Evolutionary conservation across 768 basidiomycete species (phyloP).

Genomic region (Trametopsis cervina): DNA sequence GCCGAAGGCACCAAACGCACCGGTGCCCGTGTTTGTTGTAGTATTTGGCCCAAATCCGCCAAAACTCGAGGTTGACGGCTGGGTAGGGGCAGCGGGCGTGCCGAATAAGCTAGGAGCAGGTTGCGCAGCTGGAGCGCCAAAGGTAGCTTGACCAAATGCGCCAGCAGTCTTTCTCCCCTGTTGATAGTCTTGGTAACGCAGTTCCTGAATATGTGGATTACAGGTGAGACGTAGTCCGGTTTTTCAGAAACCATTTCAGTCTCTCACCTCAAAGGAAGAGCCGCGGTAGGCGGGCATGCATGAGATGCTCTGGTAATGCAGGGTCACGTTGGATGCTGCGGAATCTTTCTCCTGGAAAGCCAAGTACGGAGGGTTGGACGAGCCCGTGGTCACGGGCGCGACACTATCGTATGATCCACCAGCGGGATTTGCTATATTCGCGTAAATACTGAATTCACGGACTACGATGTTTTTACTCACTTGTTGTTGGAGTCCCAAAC

Average conservation of each 20-base stretch:
- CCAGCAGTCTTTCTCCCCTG: conserved; percentile 38
- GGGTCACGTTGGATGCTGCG: conserved; percentile 30
- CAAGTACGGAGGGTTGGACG: conserved; percentile 57
- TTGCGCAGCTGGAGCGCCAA: conserved; percentile 24
- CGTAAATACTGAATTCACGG: not conserved
- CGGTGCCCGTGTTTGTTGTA: conserved; percentile 17
- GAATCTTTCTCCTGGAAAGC: conserved; percentile 61
- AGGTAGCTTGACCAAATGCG: conserved; percentile 28
- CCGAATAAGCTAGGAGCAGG: conserved; percentile 23
- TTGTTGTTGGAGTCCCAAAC: conserved; percentile 38
- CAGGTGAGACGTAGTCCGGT: not conserved
- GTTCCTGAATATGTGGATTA: conserved; percentile 27
- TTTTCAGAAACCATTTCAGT: conserved; percentile 2
- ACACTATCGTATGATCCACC: conserved; percentile 28
- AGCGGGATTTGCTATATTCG: conserved; percentile 14
- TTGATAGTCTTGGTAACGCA: conserved; percentile 42
- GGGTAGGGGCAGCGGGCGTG: conserved; percentile 23
- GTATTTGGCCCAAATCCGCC: conserved; percentile 20
- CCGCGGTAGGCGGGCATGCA: conserved; percentile 75
- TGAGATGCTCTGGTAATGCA: conserved; percentile 78
- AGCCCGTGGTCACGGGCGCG: conserved; percentile 61
- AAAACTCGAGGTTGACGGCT: conserved; percentile 22
- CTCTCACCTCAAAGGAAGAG: conserved; percentile 48
- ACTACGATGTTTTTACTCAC: conserved; percentile 15
- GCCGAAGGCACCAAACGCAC: conserved; percentile 26